These are phyloP conservation scores for Phialophora verrucosa DNA, from an alignment of 2,329 filamentous ascomycete species.

Conservation along the genomic window DNA sequence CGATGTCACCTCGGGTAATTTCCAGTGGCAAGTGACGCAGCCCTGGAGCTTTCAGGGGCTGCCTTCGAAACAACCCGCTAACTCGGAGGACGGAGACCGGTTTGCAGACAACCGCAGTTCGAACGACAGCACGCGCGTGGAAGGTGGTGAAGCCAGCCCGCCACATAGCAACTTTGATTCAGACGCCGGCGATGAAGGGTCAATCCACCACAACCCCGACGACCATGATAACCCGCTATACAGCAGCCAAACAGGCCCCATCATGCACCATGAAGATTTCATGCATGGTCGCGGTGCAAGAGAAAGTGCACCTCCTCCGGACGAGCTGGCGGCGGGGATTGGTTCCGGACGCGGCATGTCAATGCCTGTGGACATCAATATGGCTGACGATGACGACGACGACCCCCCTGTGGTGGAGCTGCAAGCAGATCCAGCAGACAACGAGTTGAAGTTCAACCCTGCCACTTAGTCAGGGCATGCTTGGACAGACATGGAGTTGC, in stretches of 20 bases:
- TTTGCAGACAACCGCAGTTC: conserved; percentile 32
- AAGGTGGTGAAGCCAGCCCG: conserved; percentile 30
- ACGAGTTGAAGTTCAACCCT: conserved; percentile 27
- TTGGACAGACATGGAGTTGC: not conserved
- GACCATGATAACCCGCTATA: conserved; percentile 16
- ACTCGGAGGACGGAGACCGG: conserved; percentile 34
- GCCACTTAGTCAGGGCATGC: not conserved
- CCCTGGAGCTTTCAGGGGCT: conserved; percentile 25
- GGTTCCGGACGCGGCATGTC: conserved; percentile 15
- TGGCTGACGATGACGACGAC: conserved; percentile 34
- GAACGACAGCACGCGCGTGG: conserved; percentile 36
- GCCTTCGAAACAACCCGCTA: conserved; percentile 12
- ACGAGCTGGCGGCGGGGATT: not conserved
- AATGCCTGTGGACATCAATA: conserved; percentile 22
- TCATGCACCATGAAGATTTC: conserved; percentile 23
- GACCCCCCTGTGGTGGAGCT: conserved; percentile 36
- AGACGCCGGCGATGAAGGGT: conserved; percentile 17
- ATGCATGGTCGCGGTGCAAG: conserved; percentile 22
- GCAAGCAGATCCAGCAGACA: conserved; percentile 29
- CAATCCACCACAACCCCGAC: conserved; percentile 16
- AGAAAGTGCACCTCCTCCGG: conserved; percentile 38
- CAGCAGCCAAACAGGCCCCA: conserved; percentile 23
- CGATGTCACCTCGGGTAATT: conserved; percentile 1
- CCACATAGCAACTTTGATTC: conserved; percentile 21
- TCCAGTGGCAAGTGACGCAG: conserved; percentile 11